Conservation (phyloP, 2,329 filamentous ascomycete species). For the Aspergillus japonicus region DNA sequence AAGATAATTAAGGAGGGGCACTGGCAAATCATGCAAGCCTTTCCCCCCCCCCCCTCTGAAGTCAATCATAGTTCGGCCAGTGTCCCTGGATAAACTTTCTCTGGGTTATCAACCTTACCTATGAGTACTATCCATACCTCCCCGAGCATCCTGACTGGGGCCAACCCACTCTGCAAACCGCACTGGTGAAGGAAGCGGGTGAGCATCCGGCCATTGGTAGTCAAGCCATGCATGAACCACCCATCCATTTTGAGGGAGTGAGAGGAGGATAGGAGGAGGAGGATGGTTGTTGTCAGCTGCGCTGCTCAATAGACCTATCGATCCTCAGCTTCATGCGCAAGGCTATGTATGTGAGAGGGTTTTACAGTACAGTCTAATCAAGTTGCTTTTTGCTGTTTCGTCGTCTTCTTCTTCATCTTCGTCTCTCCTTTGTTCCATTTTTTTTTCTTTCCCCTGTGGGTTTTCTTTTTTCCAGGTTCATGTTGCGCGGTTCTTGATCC, state of each 20-base stretch:
- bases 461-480: neutral
- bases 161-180: neutral
- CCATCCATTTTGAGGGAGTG: conserved; percentile 6
- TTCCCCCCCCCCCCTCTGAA: neutral
- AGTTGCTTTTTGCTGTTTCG: neutral
- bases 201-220: conserved; percentile 7
- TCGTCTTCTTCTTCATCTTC: neutral
- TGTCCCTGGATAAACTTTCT: conserved; percentile 10
- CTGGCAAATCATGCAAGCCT: neutral
- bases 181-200: neutral
- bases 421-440: neutral
- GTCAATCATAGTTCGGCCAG: conserved; percentile 1
- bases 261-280: conserved; percentile 4
- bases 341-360: neutral
- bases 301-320: conserved; percentile 20
- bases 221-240: conserved; percentile 16
- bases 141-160: conserved; percentile 1
- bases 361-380: neutral
- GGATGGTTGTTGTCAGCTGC: conserved; percentile 14
- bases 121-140: neutral
- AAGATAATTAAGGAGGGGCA: neutral
- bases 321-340: conserved; percentile 10
- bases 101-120: conserved; percentile 9
- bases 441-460: neutral
- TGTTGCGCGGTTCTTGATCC: neutral